Evolutionary conservation across 371 early-diverging fungal genomes (phyloP), one percentile per base, ranked within the genome.

Genomic region (Sporodiniella umbellata): DNA sequence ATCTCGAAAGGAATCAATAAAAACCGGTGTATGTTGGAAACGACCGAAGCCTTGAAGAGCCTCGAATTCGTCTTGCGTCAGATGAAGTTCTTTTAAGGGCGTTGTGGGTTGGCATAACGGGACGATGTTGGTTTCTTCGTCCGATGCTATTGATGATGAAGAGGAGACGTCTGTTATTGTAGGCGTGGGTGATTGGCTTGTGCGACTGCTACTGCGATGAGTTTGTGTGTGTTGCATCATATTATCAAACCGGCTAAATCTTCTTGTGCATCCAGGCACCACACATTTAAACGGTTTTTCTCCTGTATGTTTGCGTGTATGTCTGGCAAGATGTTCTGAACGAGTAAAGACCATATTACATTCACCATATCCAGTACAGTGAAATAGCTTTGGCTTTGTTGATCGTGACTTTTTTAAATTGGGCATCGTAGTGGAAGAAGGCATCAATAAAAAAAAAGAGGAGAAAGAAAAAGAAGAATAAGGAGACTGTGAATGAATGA

Each of bases 221-320:
- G 79, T 81, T 24, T 79, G 79, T 7, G 79, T 81, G 49, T 81
- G 82, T 45, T 81, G 82, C 63, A 81, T 81, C 82, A 81, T 81
- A 54, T 81, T 81, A 58, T 81, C 82, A 39, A 76, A 79, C 0
- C 82, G 76, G 49, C 82, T 81, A 45, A 81, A 81, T 24, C 64
- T 75, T 33, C 82, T 65, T 33, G 66, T 71, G 37, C 82, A 81
- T n/a, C 73, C 78, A 12, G 74, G 66, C n/a, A 79, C 72, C 42
- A 81, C 66, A 55, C 82, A 81, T 51, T 69, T 70, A 60, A 75
- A 81, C 4, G 82, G 82, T 59, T 81, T 81, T 62, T 81, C 82
- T 33, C 82, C 82, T 25, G 82, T 81, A 35, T 81, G 82, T 45
- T 81, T 81, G 45, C 76, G 70, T 45, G 62, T 71, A 46, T 81